phyloP scores from a whole-genome alignment of 1,139 yeast species.

The Yamadazyma songkhlaensis region DNA sequence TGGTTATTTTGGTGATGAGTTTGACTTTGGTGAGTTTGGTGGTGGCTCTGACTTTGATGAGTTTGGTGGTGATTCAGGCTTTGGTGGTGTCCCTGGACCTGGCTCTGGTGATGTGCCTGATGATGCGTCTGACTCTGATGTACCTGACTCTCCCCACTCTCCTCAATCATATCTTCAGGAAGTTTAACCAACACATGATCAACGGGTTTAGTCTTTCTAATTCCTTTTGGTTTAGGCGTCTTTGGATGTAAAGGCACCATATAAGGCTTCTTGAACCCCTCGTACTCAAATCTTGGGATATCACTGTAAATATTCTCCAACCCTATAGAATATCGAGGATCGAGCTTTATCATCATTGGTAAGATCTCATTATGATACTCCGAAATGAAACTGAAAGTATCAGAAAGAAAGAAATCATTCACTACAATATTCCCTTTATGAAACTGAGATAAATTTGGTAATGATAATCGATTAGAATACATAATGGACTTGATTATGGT shows the following conservation, averaged over 20 bases:
- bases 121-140: too few species aligned
- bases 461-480: slow-evolving; percentile 30
- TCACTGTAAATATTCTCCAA: slow-evolving; percentile 28
- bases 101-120: too few species aligned
- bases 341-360: slow-evolving; percentile 30
- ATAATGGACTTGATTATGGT: slow-evolving; percentile 31
- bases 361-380: slow-evolving; percentile 39
- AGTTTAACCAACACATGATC: background rate
- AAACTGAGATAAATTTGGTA: slow-evolving; percentile 30
- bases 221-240: slow-evolving; percentile 6
- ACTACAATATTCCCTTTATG: slow-evolving; percentile 36
- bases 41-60: too few species aligned
- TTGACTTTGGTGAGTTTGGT: too few species aligned
- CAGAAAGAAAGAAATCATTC: slow-evolving; percentile 38
- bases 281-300: slow-evolving; percentile 34
- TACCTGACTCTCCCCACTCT: too few species aligned
- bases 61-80: too few species aligned
- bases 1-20: too few species aligned
- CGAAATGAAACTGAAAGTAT: slow-evolving; percentile 35
- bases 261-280: slow-evolving; percentile 30
- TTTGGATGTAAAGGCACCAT: slow-evolving; percentile 22
- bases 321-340: slow-evolving; percentile 29
- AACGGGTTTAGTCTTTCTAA: background rate
- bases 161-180: too few species aligned
- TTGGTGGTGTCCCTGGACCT: too few species aligned